Evolutionary conservation across 495 filamentous ascomycete genomes (phyloP).

Genomic region (Entonaema liquescens): DNA sequence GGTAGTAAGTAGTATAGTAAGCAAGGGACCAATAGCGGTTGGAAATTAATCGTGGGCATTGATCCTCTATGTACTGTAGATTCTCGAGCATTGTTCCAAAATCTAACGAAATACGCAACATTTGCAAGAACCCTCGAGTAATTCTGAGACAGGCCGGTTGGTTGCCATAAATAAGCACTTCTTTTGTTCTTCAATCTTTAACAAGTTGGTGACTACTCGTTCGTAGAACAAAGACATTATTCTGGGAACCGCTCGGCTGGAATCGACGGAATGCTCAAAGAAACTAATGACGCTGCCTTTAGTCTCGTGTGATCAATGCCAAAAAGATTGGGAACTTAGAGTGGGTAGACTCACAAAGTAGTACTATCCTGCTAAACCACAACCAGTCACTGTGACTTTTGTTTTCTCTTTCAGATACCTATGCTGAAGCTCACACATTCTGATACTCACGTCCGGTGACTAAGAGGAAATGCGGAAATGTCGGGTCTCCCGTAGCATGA

Average conservation of each 20-base stretch:
- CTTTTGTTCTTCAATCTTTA: constrained; percentile 15
- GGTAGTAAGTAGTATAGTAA: not conserved
- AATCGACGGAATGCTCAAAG: constrained; percentile 14
- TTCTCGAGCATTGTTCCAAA: constrained; percentile 20
- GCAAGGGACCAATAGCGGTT: not conserved
- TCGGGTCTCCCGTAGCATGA: constrained; percentile 20
- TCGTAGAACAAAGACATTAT: constrained; percentile 33
- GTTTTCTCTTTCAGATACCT: constrained; percentile 5
- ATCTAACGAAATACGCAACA: constrained; percentile 12
- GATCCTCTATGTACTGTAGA: constrained; percentile 25
- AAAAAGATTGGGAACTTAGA: constrained; percentile 22
- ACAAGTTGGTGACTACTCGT: not conserved
- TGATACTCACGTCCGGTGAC: constrained; percentile 15
- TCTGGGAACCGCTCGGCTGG: constrained; percentile 29
- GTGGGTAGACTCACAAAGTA: constrained; percentile 21
- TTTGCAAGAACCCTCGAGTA: constrained; percentile 1
- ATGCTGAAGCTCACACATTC: not conserved
- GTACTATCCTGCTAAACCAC: not conserved
- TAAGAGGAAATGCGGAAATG: not conserved
- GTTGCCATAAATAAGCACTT: constrained; percentile 4
- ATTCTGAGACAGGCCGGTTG: not conserved
- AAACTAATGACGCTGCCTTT: constrained; percentile 25
- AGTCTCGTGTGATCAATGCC: constrained; percentile 5
- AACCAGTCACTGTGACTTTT: not conserved
- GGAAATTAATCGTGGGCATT: not conserved